phyloP scores from a whole-genome alignment of 2,329 filamentous ascomycete genomes.

The Penicillium sp. region DNA sequence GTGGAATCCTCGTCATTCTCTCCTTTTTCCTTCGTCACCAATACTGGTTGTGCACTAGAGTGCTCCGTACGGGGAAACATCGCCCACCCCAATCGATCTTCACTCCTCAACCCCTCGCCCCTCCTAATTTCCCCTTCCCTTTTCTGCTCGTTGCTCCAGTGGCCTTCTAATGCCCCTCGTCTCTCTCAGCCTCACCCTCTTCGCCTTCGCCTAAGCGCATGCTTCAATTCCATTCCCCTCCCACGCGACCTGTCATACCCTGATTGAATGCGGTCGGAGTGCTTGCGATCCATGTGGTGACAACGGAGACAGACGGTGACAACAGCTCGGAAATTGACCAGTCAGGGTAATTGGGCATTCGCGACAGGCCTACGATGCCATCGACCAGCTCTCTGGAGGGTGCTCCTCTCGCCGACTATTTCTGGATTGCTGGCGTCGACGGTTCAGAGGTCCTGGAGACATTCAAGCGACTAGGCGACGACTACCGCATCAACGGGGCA shows the following conservation, averaged over 20 bases:
- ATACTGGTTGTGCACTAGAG: too few species aligned
- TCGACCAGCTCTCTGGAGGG: constrained; percentile 43
- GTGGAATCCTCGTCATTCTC: constrained; percentile 4
- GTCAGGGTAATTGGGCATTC: constrained; percentile 14
- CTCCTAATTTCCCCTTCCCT: constrained; percentile 18
- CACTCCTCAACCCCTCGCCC: constrained; percentile 20
- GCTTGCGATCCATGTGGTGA: constrained; percentile 22
- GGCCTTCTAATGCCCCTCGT: too few species aligned
- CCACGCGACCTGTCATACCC: constrained; percentile 10
- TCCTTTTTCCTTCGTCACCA: constrained; percentile 6
- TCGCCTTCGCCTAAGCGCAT: not conserved
- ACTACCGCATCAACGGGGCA: constrained; percentile 40
- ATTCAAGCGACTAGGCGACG: constrained; percentile 42
- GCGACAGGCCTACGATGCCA: constrained; percentile 21
- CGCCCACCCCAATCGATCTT: constrained; percentile 26
- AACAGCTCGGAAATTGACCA: constrained; percentile 12
- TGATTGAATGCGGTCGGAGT: constrained; percentile 12
- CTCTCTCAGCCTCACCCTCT: constrained; percentile 1
- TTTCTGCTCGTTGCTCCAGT: too few species aligned
- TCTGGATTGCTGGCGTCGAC: constrained; percentile 59
- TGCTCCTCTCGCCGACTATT: constrained; percentile 62
- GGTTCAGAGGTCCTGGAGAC: constrained; percentile 47
- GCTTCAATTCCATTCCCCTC: constrained; percentile 8
- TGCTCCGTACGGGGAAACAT: too few species aligned
- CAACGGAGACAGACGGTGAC: constrained; percentile 6